Evolutionary conservation across 257 asterid genomes (phyloP), one percentile per base, ranked within the genome.

Genomic region (Lithospermum erythrorhizon): DNA sequence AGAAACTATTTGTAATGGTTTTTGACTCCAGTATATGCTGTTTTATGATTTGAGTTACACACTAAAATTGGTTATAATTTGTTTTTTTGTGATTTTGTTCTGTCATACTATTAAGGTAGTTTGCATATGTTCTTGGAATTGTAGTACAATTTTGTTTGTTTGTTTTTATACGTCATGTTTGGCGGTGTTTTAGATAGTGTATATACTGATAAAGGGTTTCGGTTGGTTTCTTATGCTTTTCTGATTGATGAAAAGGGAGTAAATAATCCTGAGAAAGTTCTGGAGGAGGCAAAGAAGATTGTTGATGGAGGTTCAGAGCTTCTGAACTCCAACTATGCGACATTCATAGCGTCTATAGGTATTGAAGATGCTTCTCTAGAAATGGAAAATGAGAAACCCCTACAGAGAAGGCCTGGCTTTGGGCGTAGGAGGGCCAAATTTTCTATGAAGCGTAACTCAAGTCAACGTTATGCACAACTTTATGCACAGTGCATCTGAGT

Each of bases 271-370:
- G 87, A 77, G 64, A 87, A 69, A 77, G 76, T 81, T 51, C 53
- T 75, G 80, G 82, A 73, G 29, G 96, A 86, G 79, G 93, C 95
- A 0, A 84, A 79, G 81, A 78, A 72, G 56, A 80, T 86, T 70
- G 79, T 88, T 10, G 76, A 79, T 76, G 81, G 77, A 53, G 84
- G 90, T 68, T 67, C 84, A 51, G 83, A 81, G 69, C 68, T 72
- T 71, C 53, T 78, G 70, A 74, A 74, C 52, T 76, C 91, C 29
- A 58, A 66, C 21, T 65, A 76, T 65, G 65, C 64, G 13, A 69
- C 73, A 24, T 77, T 81, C 65, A 48, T 70, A 32, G 74, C 59
- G 64, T 71, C 70, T 61, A 49, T 61, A 66, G 76, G 79, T 41
- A 63, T 75, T 22, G 61, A 58, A 53, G 74, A 78, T 63, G 74